Evolutionary conservation across 805 yeast species (phyloP).

Genomic region (Monosporozyma unispora): DNA sequence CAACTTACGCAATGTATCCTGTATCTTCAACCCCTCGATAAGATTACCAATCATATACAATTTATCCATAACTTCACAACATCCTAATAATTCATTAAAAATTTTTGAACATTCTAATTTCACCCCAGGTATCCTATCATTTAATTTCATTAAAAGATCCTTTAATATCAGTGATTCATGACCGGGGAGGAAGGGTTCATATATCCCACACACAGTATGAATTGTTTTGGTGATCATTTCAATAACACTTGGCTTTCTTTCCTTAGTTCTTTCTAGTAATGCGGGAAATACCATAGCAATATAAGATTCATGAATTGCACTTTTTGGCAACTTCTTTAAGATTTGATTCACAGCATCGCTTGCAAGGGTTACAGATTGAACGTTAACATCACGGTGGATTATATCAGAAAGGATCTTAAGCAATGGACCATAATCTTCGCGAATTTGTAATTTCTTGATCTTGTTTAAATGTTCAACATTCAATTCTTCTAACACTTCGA

Average conservation of each 20-base stretch:
- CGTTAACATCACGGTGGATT: slow-evolving; percentile 72
- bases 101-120: slow-evolving; percentile 61
- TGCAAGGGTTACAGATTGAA: slow-evolving; percentile 72
- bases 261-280: slow-evolving; percentile 74
- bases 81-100: slow-evolving; percentile 42
- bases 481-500: slow-evolving; percentile 67
- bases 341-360: slow-evolving; percentile 54
- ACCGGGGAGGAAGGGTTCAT: slow-evolving; percentile 30
- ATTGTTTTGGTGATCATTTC: slow-evolving; percentile 62
- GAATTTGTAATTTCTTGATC: slow-evolving; percentile 42
- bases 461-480: slow-evolving; percentile 38
- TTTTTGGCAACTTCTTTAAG: slow-evolving; percentile 54
- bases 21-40: background rate
- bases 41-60: background rate
- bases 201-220: slow-evolving; percentile 50
- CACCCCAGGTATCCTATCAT: slow-evolving; percentile 76
- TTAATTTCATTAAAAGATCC: slow-evolving; percentile 48
- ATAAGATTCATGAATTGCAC: slow-evolving; percentile 44
- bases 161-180: slow-evolving; percentile 44
- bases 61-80: background rate
- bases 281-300: slow-evolving; percentile 43
- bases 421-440: slow-evolving; percentile 49
- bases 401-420: slow-evolving; percentile 51
- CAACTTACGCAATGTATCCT: slow-evolving; percentile 17
- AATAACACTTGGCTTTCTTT: slow-evolving; percentile 70